phyloP scores from a whole-genome alignment of 176 grass and related monocot species.

The Elymus sibiricus region DNA sequence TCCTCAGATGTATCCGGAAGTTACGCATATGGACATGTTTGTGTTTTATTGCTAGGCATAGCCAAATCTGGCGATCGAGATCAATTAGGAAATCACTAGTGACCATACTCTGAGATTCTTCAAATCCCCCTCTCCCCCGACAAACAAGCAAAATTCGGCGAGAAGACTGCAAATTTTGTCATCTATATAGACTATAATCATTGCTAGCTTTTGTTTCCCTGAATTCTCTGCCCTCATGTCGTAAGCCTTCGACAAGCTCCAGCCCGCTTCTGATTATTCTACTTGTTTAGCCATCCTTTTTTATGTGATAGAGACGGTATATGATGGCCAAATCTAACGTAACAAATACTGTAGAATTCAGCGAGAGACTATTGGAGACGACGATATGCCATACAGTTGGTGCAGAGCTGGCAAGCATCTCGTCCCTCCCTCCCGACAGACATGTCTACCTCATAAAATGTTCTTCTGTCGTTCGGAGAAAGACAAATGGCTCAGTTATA shows the following conservation, averaged over 20 bases:
- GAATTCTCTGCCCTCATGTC: neutral
- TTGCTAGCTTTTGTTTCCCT: neutral
- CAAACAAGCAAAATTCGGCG: neutral
- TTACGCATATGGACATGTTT: no score
- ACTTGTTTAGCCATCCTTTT: neutral
- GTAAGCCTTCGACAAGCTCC: neutral
- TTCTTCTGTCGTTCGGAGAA: neutral
- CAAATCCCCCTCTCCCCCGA: neutral
- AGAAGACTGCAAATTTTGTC: neutral
- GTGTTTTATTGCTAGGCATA: no score
- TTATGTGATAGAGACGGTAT: neutral
- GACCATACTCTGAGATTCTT: no score
- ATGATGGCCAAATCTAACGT: neutral
- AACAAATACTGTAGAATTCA: neutral
- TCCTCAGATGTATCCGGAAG: neutral
- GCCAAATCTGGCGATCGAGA: neutral
- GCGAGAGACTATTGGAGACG: neutral
- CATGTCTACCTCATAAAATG: neutral
- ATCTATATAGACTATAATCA: neutral
- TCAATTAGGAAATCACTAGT: no score
- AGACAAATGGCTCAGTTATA: neutral
- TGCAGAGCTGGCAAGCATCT: constrained; percentile 30
- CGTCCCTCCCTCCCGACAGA: neutral
- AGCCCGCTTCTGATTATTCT: neutral
- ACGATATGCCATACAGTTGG: neutral